These are phyloP conservation scores for Taiozyma onychis DNA, from an alignment of 1,139 yeast genomes.

Conservation along the genomic window DNA sequence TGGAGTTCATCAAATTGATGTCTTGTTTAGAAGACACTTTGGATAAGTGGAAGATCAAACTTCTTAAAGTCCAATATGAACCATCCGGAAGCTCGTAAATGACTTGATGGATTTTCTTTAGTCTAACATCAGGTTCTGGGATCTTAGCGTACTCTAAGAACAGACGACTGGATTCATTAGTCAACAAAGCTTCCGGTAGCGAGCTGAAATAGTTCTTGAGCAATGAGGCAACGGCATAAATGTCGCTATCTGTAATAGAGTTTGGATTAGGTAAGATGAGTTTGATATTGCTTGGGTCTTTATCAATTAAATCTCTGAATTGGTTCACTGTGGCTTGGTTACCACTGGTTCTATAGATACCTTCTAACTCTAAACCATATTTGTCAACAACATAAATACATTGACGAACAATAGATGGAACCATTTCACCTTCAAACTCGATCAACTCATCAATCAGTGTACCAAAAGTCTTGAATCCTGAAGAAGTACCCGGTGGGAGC, in stretches of 20 bases:
- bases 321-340: constrained; percentile 70
- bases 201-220: constrained; percentile 61
- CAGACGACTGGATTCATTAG: constrained; percentile 47
- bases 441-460: constrained; percentile 70
- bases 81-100: constrained; percentile 92
- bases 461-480: constrained; percentile 65
- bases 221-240: constrained; percentile 66
- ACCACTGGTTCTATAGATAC: constrained; percentile 84
- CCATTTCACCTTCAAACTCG: constrained; percentile 82
- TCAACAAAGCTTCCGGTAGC: constrained; percentile 67
- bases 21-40: constrained; percentile 62
- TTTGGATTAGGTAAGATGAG: constrained; percentile 45
- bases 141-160: constrained; percentile 75
- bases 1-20: constrained; percentile 72
- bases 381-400: constrained; percentile 84
- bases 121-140: constrained; percentile 47
- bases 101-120: constrained; percentile 77
- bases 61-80: constrained; percentile 85
- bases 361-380: constrained; percentile 81
- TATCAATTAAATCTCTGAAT: constrained; percentile 66
- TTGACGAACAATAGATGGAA: constrained; percentile 84
- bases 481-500: constrained; percentile 31
- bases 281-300: constrained; percentile 65
- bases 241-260: constrained; percentile 60
- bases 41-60: constrained; percentile 78